phyloP scores from a whole-genome alignment of 768 basidiomycete genomes.

The Saitozyma sp. region DNA sequence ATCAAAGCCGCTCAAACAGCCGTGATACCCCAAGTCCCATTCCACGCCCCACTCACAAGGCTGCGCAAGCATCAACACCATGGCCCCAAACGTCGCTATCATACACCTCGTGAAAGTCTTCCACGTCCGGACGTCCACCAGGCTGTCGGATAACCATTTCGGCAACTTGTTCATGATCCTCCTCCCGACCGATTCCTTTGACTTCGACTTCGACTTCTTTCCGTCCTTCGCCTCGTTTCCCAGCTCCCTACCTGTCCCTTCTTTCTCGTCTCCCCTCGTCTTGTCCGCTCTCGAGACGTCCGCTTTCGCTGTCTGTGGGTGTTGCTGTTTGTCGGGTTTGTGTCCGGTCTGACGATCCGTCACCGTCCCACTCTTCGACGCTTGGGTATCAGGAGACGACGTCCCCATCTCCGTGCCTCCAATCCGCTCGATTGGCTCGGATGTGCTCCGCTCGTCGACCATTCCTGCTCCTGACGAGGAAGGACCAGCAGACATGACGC shows the following conservation, averaged over 20 bases:
- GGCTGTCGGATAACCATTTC: constrained; percentile 1
- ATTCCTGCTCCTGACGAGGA: too few species aligned
- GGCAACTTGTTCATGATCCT: constrained; percentile 8
- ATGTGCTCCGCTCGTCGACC: too few species aligned
- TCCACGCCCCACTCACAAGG: constrained; percentile 22
- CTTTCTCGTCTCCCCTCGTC: too few species aligned
- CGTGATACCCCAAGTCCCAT: too few species aligned
- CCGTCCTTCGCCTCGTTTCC: too few species aligned
- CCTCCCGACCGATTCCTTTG: background rate
- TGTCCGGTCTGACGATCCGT: background rate
- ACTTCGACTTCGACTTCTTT: too few species aligned
- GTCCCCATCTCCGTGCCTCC: too few species aligned
- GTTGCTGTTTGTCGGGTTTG: background rate
- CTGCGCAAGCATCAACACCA: constrained; percentile 44
- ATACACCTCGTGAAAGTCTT: constrained; percentile 48
- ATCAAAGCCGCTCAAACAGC: too few species aligned
- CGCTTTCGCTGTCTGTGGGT: background rate
- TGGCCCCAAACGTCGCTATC: constrained; percentile 36
- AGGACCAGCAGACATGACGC: too few species aligned
- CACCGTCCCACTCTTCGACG: background rate
- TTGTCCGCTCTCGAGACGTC: background rate
- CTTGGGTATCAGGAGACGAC: too few species aligned
- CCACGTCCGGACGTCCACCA: constrained; percentile 30
- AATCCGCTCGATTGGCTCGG: too few species aligned
- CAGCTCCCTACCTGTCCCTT: too few species aligned